Evolutionary conservation across 2,329 filamentous ascomycete species (phyloP).

Genomic region (Daldinia sp.): DNA sequence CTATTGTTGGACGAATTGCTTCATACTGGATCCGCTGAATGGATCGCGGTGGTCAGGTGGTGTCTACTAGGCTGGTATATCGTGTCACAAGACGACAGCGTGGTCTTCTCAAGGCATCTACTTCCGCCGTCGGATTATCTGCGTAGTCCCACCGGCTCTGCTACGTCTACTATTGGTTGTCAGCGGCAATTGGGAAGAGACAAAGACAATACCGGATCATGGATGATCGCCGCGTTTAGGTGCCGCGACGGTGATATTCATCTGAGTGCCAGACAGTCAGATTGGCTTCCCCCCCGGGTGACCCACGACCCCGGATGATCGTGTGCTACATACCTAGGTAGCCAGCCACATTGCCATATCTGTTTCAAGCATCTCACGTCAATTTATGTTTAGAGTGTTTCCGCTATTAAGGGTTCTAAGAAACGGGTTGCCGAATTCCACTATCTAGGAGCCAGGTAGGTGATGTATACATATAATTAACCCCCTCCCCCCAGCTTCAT

Average conservation of each 20-base stretch:
- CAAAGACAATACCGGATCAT: conserved; percentile 5
- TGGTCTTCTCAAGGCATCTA: background rate
- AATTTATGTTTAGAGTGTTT: conserved; percentile 17
- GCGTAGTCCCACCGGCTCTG: background rate
- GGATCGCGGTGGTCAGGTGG: no score
- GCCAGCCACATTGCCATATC: conserved; percentile 6
- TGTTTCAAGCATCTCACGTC: background rate
- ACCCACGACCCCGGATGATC: conserved; percentile 17
- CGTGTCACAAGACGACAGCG: background rate
- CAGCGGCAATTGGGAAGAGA: background rate
- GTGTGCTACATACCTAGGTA: no score
- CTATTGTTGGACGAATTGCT: background rate
- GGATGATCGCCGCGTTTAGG: conserved; percentile 11
- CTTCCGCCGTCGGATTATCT: background rate
- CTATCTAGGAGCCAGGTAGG: background rate
- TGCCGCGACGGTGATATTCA: conserved; percentile 12
- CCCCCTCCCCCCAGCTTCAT: background rate
- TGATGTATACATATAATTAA: no score
- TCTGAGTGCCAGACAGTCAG: conserved; percentile 16
- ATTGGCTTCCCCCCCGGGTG: conserved; percentile 14
- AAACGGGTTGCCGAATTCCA: conserved; percentile 10
- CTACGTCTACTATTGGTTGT: background rate
- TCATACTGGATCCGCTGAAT: no score
- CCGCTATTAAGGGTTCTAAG: conserved; percentile 25
- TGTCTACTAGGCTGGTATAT: background rate